A percentile compares a stretch with the other conserved stretches of the same genome.
Conservation (phyloP, 805 yeast genomes). For the Yamadazyma nakazawae region DNA sequence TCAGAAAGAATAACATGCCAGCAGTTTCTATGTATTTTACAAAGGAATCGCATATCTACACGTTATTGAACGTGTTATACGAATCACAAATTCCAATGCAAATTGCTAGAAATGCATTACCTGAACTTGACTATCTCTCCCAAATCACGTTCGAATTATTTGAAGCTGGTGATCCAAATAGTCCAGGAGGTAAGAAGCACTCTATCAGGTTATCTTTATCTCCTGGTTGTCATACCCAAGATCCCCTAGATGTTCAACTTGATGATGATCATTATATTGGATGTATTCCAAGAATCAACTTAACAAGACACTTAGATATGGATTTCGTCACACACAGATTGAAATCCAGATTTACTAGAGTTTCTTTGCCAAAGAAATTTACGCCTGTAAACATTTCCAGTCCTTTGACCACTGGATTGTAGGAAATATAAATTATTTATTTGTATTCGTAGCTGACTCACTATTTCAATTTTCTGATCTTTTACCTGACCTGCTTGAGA, state of each 20-base stretch:
- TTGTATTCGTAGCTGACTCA: background rate
- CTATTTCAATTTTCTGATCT: conserved; percentile 2
- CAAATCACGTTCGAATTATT: conserved; percentile 92
- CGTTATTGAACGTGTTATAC: conserved; percentile 83
- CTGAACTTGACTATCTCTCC: conserved; percentile 92
- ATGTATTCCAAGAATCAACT: conserved; percentile 84
- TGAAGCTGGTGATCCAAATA: conserved; percentile 65
- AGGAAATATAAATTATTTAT: background rate
- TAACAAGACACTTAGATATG: conserved; percentile 91
- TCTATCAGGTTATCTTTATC: conserved; percentile 88
- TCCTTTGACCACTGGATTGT: conserved; percentile 41
- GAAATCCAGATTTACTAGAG: conserved; percentile 78
- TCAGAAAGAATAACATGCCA: conserved; percentile 75
- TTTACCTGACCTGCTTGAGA: no score
- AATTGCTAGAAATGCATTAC: conserved; percentile 90
- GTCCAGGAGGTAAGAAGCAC: conserved; percentile 72
- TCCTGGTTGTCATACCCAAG: conserved; percentile 98
- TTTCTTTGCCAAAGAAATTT: conserved; percentile 84
- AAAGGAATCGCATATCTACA: conserved; percentile 94
- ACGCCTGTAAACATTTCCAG: conserved; percentile 86
- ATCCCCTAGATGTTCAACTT: conserved; percentile 93
- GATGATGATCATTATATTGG: conserved; percentile 96
- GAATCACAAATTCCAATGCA: conserved; percentile 94
- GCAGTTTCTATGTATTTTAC: conserved; percentile 90
- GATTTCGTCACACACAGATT: conserved; percentile 82